Conservation (phyloP, 2,329 filamentous ascomycete species). For the Fusarium tjaetaba region DNA sequence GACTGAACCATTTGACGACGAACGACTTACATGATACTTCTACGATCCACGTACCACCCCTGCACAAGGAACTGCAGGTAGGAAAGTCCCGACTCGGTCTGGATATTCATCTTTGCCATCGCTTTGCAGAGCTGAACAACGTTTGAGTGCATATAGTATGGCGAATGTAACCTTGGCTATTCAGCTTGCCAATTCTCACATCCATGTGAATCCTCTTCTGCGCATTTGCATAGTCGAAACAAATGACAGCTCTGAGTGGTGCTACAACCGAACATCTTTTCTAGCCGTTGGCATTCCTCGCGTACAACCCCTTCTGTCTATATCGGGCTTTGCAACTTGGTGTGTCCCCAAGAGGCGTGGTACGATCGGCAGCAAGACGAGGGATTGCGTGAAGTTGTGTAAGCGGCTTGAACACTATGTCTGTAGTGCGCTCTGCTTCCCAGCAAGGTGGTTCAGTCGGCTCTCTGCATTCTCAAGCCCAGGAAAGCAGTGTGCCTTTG, state of each 20-base stretch:
- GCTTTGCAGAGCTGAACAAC: conserved; percentile 6
- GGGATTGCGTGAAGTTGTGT: conserved; percentile 36
- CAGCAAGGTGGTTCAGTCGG: conserved; percentile 32
- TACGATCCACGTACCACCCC: conserved; percentile 9
- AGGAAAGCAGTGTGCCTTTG: neutral
- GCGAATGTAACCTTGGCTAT: conserved; percentile 26
- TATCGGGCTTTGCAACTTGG: conserved; percentile 29
- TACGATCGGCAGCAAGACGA: conserved; percentile 34
- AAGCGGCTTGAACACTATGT: conserved; percentile 34
- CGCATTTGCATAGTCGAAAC: conserved; percentile 1
- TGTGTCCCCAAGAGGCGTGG: conserved; percentile 23
- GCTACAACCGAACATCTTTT: conserved; percentile 18
- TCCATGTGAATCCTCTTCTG: neutral
- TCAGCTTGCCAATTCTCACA: conserved; percentile 9
- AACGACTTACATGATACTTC: conserved; percentile 8
- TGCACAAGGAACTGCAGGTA: conserved; percentile 18
- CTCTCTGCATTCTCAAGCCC: conserved; percentile 23
- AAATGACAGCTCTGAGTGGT: conserved; percentile 23
- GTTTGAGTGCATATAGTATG: conserved; percentile 12
- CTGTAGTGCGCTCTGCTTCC: conserved; percentile 27
- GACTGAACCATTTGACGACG: conserved; percentile 18
- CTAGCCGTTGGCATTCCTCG: conserved; percentile 24
- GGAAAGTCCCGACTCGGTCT: conserved; percentile 9
- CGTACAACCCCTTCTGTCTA: conserved; percentile 22
- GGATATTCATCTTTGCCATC: conserved; percentile 2